Evolutionary conservation across 2,329 filamentous ascomycete genomes (phyloP).

Genomic region (Sarocladium oryzae): DNA sequence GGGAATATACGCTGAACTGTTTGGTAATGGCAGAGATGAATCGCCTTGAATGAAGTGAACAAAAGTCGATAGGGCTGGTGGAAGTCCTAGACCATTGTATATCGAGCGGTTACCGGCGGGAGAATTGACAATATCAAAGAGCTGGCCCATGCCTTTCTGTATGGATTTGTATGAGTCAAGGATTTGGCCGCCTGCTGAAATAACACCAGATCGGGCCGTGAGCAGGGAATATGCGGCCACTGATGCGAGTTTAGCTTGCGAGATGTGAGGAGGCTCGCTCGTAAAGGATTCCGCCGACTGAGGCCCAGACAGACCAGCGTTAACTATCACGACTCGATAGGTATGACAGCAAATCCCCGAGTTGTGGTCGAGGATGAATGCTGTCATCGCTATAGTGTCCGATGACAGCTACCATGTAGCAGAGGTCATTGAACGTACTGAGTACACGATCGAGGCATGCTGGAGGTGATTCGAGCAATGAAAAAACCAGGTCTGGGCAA

Average conservation of each 20-base stretch:
- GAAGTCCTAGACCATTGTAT: neutral
- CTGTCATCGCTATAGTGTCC: neutral
- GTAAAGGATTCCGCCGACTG: neutral
- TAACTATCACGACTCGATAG: neutral
- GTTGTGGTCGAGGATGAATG: neutral
- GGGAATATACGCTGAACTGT: too few species aligned
- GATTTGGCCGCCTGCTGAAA: too few species aligned
- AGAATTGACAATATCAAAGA: neutral
- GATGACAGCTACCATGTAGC: neutral
- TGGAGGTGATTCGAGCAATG: neutral
- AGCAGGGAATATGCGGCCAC: neutral
- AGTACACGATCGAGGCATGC: neutral
- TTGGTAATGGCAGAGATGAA: too few species aligned
- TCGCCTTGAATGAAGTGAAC: neutral
- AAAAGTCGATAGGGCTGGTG: neutral
- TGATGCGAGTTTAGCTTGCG: neutral
- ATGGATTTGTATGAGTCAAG: too few species aligned
- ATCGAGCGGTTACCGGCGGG: neutral
- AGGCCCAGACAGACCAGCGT: neutral
- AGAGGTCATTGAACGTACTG: neutral
- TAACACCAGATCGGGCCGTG: too few species aligned
- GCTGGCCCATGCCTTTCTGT: neutral
- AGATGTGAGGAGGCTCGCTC: neutral
- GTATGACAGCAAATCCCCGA: neutral
- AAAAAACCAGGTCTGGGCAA: neutral